Conservation (phyloP, 2,329 filamentous ascomycete genomes). For the Apiospora koreana region DNA sequence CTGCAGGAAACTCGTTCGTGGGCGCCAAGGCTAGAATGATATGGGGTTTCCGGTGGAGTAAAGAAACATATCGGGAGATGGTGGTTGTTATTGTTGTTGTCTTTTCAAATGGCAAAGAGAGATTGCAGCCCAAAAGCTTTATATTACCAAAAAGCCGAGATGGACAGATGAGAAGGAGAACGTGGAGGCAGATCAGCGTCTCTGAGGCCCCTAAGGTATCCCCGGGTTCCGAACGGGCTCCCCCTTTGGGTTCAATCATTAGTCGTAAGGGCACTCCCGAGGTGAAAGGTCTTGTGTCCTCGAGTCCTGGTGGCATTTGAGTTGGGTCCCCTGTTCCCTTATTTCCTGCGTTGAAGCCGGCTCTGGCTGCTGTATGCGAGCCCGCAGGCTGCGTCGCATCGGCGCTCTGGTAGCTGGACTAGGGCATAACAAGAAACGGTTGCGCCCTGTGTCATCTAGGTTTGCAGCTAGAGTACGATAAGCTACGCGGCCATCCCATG, state of each 20-base stretch:
- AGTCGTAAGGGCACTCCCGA: background rate
- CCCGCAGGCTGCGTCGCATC: no score
- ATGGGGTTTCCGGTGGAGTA: background rate
- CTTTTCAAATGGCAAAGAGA: background rate
- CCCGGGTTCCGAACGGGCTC: background rate
- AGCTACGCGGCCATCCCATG: background rate
- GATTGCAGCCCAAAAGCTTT: background rate
- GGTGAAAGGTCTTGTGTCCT: background rate
- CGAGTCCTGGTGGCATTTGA: background rate
- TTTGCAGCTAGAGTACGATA: background rate
- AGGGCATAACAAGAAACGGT: background rate
- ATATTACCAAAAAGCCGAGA: background rate
- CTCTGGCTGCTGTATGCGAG: background rate
- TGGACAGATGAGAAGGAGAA: background rate
- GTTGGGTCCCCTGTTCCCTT: background rate
- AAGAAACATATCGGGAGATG: background rate
- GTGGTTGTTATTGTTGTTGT: no score
- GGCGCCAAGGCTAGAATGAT: background rate
- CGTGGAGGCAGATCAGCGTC: background rate
- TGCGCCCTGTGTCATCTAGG: background rate
- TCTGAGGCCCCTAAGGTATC: no score
- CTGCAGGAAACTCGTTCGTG: background rate
- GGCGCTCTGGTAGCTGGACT: background rate
- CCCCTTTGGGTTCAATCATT: background rate
- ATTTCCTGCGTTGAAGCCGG: conserved; percentile 1